Percentiles rank a stretch among this genome's conserved stretches.
Conservation (phyloP, 768 basidiomycete species). For the Neoboletus brunneissimus region DNA sequence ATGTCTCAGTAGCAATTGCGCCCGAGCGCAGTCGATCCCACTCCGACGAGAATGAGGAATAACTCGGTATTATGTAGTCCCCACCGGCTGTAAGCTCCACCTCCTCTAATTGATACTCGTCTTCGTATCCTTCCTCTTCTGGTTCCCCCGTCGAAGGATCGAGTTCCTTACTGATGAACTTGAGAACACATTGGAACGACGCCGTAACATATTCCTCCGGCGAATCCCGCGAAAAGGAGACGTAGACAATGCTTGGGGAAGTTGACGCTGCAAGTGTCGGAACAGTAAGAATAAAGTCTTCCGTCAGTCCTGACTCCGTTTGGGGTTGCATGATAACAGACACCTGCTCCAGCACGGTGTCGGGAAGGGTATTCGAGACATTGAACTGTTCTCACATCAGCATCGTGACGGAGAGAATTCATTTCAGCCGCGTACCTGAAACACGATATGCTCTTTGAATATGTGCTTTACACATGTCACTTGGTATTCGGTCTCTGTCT, state of each 20-base stretch:
- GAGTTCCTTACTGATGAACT: conserved; percentile 95
- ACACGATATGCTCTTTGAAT: conserved; percentile 92
- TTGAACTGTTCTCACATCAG: conserved; percentile 67
- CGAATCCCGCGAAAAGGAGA: conserved; percentile 83
- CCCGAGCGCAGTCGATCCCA: conserved; percentile 89
- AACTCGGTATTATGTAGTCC: conserved; percentile 96
- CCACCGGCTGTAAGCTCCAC: conserved; percentile 88
- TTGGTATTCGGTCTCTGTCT: conserved; percentile 97
- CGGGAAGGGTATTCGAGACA: conserved; percentile 93
- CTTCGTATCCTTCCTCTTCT: conserved; percentile 98
- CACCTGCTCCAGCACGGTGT: conserved; percentile 92
- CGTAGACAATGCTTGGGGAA: conserved; percentile 87
- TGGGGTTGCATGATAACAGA: conserved; percentile 90
- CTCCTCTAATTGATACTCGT: conserved; percentile 97
- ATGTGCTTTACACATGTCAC: conserved; percentile 96
- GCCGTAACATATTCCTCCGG: conserved; percentile 77
- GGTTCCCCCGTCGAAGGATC: conserved; percentile 94
- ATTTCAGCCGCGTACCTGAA: conserved; percentile 65
- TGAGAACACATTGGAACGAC: conserved; percentile 88
- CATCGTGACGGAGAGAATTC: neutral
- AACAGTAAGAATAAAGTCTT: conserved; percentile 93
- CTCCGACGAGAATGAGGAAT: conserved; percentile 87
- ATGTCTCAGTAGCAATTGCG: conserved; percentile 85
- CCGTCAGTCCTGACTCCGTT: conserved; percentile 70
- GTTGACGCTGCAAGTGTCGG: conserved; percentile 63